phyloP scores from a whole-genome alignment of 139 green algal species.

The Marvania coccoides region DNA sequence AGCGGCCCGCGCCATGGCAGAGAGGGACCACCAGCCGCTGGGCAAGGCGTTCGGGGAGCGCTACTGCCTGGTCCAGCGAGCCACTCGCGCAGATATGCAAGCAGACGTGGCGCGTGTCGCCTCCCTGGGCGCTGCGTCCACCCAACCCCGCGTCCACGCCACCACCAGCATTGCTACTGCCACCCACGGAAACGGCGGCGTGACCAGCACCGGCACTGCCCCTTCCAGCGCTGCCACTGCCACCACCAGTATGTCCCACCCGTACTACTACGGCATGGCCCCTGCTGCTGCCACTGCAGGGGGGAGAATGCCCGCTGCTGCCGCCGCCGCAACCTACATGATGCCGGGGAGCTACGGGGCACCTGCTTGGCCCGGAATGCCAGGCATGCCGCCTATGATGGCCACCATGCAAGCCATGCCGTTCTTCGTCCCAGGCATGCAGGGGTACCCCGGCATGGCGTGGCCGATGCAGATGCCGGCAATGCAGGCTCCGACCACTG shows the following conservation, averaged over 20 bases:
- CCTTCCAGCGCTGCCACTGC: not conserved
- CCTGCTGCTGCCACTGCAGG: not conserved
- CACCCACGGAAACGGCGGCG: not conserved
- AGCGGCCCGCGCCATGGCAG: slow-evolving; percentile 53
- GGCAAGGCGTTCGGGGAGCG: slow-evolving; percentile 60
- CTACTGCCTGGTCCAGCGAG: slow-evolving; percentile 70
- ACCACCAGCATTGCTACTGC: not conserved
- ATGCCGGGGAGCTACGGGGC: not conserved
- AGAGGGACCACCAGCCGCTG: slow-evolving; percentile 64
- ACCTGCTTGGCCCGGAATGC: not conserved
- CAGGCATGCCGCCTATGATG: not conserved
- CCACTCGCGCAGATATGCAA: slow-evolving; percentile 50
- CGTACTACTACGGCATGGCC: not conserved
- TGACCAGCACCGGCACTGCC: not conserved
- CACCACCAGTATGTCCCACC: not conserved
- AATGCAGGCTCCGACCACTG: not conserved
- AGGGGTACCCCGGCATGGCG: not conserved
- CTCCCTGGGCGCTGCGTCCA: not conserved
- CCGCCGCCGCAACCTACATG: not conserved
- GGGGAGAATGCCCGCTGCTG: not conserved
- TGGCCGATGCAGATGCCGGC: not conserved
- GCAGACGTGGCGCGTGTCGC: not conserved
- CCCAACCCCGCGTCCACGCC: not conserved
- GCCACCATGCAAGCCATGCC: not conserved
- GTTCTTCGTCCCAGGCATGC: not conserved